Base-by-base conservation (phyloP, 768 basidiomycete genomes). In the Amanita subjunquillea region DNA sequence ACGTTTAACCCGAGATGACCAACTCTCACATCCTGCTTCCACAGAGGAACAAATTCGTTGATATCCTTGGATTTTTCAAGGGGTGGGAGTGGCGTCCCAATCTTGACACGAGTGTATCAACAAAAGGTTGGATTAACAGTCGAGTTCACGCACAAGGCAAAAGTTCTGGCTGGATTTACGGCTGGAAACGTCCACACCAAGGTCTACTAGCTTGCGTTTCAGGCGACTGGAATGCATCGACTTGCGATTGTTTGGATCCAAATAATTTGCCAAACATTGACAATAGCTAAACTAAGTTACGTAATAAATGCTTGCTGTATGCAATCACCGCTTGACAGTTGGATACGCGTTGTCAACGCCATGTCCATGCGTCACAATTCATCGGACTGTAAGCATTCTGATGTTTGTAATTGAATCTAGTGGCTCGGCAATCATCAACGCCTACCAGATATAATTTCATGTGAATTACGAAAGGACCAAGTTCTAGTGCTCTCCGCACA, bases 41-140 rank as follows among this genome's bases (percentile, higher is more conserved):
- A 98, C 51, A 96, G 67, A 0, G 96, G 95, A 25, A 97, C 92
- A 65, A 94, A 98, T 65, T 98, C 96, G 57, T 87, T 85, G 5
- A 79, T 83, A 64, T 98, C 96, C 63, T 83, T 91, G 27, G 85
- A 82, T 65, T 94, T 95, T 61, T 94, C 90, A n/a, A 99, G 78
- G 2, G 94, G 85, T 1, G 95, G 95, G 2, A 97, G 69, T 2
- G 95, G 91, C 15, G 95, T 98, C 2, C 95, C 95, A 66, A 95
- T 91, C 87, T 95, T 59, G 30, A 30, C 43, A 41, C 22, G 51
- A 44, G 20, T 25, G 6, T 29, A 3, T 42, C 50, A 37, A 44
- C 23, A 7, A 10, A 46, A 13, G 13, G 34, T 29, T 23, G 47
- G 37, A 32, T 20, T 43, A 54, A 40, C 47, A 30, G 10, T 37